Base-by-base conservation (phyloP, 2,329 filamentous ascomycete genomes). In the Truncatella angustata region DNA sequence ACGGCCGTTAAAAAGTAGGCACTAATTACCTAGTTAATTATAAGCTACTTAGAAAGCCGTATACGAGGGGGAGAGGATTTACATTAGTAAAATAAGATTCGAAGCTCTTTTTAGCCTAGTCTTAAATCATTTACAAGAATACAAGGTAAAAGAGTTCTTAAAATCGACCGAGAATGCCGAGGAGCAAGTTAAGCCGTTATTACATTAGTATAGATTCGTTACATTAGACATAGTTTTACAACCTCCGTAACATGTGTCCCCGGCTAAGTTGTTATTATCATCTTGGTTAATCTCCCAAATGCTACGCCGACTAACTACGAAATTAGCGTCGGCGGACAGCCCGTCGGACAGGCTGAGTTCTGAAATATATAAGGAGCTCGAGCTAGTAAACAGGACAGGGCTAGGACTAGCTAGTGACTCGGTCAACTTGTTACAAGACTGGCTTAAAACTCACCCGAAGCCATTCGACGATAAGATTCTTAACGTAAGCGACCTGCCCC, bases 301-400 rank as follows among this genome's bases (percentile, higher is more conserved):
- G 36, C 18, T 39, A n/a, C 36, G 36, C 36, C 36, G 36, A 20
- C 36, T n/a, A 9, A 39, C 18, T 20, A 16, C 36, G 36, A 39
- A 39, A 20, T n/a, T n/a, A 39, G 36, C 36, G n/a, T 39, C 36
- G 9, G 14, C 36, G 36, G 36, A 39, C 36, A 39, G 36, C n/a
- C 36, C 7, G n/a, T 39, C 36, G 3, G 18, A 39, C 18, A 20
- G 18, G 3, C 36, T 39, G 36, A 6, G 36, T 20, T 39, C 36
- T n/a, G 36, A 39, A 39, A n/a, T 39, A 39, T 7, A 9, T 16
- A n/a, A n/a, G 36, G 36, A 39, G n/a, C 36, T 39, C 36, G 16
- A 39, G 36, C 36, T n/a, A n/a, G 36, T 39, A n/a, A 39, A 39
- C 36, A n/a, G 36, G 36, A 39, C 36, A 39, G 36, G 36, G 36